phyloP scores from a whole-genome alignment of 805 yeast species.

The Spathaspora sp. region DNA sequence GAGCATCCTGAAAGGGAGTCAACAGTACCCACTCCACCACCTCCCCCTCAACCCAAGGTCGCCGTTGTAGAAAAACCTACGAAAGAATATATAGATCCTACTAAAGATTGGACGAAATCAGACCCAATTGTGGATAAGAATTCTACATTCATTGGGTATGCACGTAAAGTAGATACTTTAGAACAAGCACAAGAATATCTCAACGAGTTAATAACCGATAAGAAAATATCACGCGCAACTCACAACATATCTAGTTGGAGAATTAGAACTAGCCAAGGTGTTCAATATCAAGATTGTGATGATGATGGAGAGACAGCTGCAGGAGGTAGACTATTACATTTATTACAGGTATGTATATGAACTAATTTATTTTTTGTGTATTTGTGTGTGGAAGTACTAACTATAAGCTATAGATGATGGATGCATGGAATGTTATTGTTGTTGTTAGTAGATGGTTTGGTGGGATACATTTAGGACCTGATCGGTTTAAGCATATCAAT shows the following conservation, averaged over 20 bases:
- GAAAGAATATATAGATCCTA: constrained; percentile 31
- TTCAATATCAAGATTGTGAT: constrained; percentile 77
- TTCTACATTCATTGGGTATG: constrained; percentile 80
- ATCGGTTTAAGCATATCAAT: constrained; percentile 90
- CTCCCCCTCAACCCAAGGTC: constrained; percentile 15
- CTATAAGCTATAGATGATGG: constrained; percentile 47
- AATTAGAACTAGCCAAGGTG: constrained; percentile 53
- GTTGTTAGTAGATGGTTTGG: constrained; percentile 93
- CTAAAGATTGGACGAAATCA: constrained; percentile 74
- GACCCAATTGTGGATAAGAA: constrained; percentile 81
- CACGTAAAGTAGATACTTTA: constrained; percentile 57
- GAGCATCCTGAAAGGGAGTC: constrained; percentile 6
- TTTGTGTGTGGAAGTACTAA: neutral
- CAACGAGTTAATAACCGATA: constrained; percentile 54
- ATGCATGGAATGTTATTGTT: constrained; percentile 79
- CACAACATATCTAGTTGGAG: constrained; percentile 92
- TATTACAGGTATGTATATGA: constrained; percentile 51
- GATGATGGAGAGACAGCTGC: constrained; percentile 98
- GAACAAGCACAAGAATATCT: constrained; percentile 61
- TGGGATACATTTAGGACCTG: constrained; percentile 89
- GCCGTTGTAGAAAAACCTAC: neutral
- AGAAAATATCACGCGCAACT: constrained; percentile 59
- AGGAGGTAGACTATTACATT: constrained; percentile 79
- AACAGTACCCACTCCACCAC: constrained; percentile 21
- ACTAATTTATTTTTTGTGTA: neutral